Percentiles rank a stretch among this genome's conserved stretches.
phyloP scores from a whole-genome alignment of 768 basidiomycete species.

The Cantharellus anzutake region DNA sequence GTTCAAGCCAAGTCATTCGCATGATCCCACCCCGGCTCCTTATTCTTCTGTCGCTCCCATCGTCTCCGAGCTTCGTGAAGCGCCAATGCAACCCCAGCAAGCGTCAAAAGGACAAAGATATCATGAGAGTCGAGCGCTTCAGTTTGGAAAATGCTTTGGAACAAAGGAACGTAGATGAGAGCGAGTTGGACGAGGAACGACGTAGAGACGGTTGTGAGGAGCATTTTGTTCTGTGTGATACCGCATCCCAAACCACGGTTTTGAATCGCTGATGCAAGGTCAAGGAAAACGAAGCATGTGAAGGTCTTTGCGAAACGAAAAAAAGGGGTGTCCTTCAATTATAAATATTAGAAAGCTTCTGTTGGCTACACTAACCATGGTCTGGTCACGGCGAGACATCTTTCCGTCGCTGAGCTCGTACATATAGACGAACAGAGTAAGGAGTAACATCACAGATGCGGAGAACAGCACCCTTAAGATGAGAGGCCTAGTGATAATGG shows the following conservation, averaged over 20 bases:
- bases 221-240: slow-evolving; percentile 71
- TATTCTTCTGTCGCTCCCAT: slow-evolving; percentile 42
- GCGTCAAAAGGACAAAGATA: slow-evolving; percentile 42
- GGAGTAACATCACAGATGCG: slow-evolving; percentile 76
- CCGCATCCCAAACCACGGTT: slow-evolving; percentile 82
- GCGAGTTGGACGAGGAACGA: slow-evolving; percentile 73
- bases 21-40: neutral
- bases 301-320: slow-evolving; percentile 49
- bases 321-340: neutral
- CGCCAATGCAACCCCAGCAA: slow-evolving; percentile 44
- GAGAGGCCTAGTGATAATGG: slow-evolving; percentile 60
- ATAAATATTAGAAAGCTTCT: neutral
- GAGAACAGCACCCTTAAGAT: slow-evolving; percentile 77
- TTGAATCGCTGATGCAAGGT: slow-evolving; percentile 86
- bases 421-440: slow-evolving; percentile 73
- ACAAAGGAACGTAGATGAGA: slow-evolving; percentile 74
- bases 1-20: slow-evolving; percentile 42
- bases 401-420: slow-evolving; percentile 68
- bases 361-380: slow-evolving; percentile 48
- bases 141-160: slow-evolving; percentile 90
- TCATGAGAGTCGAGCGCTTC: slow-evolving; percentile 54
- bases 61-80: slow-evolving; percentile 64
- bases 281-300: slow-evolving; percentile 91
- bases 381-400: slow-evolving; percentile 78
- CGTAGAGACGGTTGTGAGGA: slow-evolving; percentile 68